Conservation (phyloP, 371 early-diverging fungal genomes). For the Batkoa obscura region DNA sequence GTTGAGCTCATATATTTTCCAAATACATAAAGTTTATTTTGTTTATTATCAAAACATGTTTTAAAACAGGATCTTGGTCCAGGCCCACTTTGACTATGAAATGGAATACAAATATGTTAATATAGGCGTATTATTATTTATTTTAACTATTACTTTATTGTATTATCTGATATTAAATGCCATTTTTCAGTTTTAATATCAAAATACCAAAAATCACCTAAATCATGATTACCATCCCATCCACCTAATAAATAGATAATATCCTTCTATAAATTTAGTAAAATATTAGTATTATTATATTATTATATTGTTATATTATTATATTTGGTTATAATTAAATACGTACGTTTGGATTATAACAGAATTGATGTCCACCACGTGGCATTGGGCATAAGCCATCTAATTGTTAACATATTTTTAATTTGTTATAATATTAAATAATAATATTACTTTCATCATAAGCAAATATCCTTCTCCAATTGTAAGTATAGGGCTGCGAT, state of each 20-base stretch:
- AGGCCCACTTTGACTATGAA: constrained; percentile 59
- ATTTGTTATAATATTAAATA: not conserved
- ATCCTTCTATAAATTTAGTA: constrained; percentile 14
- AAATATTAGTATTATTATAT: not conserved
- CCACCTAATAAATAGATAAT: constrained; percentile 86
- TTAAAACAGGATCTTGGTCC: constrained; percentile 82
- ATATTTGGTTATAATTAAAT: too few relatives aligned
- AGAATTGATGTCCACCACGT: constrained; percentile 96
- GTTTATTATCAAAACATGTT: constrained; percentile 63
- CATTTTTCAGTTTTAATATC: constrained; percentile 36
- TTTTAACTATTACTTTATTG: constrained; percentile 25
- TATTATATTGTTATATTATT: constrained; percentile 14
- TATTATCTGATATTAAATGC: constrained; percentile 54
- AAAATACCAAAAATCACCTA: constrained; percentile 83
- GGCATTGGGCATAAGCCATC: constrained; percentile 24
- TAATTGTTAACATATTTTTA: not conserved
- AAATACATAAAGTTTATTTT: constrained; percentile 52
- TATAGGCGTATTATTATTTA: not conserved
- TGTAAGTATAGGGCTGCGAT: constrained; percentile 38
- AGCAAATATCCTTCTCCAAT: constrained; percentile 40
- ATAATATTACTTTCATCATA: constrained; percentile 8
- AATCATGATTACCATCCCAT: constrained; percentile 78
- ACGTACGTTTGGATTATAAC: constrained; percentile 31
- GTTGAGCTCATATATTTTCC: constrained; percentile 75
- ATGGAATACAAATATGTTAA: not conserved